Percentiles rank a stretch among this genome's conserved stretches.
Evolutionary conservation across 495 filamentous ascomycete species (phyloP).

Genomic region (Lepraria neglecta): DNA sequence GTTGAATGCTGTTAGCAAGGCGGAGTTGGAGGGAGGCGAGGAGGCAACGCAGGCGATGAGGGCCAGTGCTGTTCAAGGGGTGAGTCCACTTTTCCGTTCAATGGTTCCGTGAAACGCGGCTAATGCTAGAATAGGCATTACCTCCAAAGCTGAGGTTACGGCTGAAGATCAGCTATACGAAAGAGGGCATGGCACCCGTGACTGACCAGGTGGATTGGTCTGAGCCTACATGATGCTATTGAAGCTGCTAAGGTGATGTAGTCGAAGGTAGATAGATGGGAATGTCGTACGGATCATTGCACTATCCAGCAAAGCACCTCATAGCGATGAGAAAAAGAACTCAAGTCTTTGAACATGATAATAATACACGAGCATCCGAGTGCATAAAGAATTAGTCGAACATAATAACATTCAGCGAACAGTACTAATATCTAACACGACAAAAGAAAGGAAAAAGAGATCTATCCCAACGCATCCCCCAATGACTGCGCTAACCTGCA

Average conservation of each 20-base stretch:
- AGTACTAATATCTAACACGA: no score
- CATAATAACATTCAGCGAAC: no score
- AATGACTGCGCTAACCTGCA: no score
- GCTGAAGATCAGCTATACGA: constrained; percentile 74
- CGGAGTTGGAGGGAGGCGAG: constrained; percentile 65
- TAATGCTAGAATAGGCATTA: constrained; percentile 42
- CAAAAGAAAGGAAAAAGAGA: no score
- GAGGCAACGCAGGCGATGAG: constrained; percentile 88
- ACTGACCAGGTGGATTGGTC: constrained; percentile 96
- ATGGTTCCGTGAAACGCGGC: background rate
- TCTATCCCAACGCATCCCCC: no score
- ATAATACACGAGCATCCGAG: no score
- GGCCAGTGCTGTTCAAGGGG: constrained; percentile 73
- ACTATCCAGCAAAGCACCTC: background rate
- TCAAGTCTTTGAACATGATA: background rate
- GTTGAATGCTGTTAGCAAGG: constrained; percentile 74
- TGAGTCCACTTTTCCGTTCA: constrained; percentile 46
- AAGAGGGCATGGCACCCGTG: constrained; percentile 59
- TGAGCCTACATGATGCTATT: constrained; percentile 53
- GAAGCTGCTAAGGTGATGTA: background rate
- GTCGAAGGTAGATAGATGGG: constrained; percentile 3
- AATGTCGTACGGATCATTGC: background rate
- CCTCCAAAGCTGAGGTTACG: constrained; percentile 71
- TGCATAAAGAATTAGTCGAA: no score
- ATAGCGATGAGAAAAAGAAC: constrained; percentile 6